These are phyloP conservation scores for Lodderomyces jiufengensis DNA, from an alignment of 1,139 yeast species.

Conservation along the genomic window DNA sequence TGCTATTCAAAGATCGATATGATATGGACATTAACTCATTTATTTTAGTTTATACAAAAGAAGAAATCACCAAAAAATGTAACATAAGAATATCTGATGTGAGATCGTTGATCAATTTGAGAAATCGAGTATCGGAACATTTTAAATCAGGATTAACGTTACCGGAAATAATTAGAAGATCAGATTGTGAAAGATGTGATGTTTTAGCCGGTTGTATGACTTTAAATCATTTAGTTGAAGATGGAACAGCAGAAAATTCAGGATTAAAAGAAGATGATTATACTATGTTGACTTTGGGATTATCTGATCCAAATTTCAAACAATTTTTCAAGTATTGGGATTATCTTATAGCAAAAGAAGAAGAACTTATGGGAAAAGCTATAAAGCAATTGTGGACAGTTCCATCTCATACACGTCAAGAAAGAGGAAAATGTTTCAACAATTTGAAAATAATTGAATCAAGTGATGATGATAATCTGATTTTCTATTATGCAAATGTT, in stretches of 20 bases:
- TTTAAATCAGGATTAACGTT: conserved; percentile 50
- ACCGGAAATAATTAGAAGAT: conserved; percentile 57
- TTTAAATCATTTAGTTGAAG: conserved; percentile 55
- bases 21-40: conserved; percentile 62
- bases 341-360: conserved; percentile 68
- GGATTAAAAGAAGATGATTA: conserved; percentile 48
- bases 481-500: conserved; percentile 5
- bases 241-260: conserved; percentile 48
- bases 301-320: conserved; percentile 37
- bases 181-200: conserved; percentile 68
- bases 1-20: conserved; percentile 77
- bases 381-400: conserved; percentile 69
- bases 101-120: conserved; percentile 57
- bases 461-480: conserved; percentile 15
- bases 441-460: conserved; percentile 56
- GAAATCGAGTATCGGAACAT: conserved; percentile 67
- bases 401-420: conserved; percentile 59
- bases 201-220: conserved; percentile 65
- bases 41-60: conserved; percentile 71
- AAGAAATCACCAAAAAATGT: conserved; percentile 51
- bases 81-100: conserved; percentile 57
- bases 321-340: conserved; percentile 74
- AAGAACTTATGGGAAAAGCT: conserved; percentile 49
- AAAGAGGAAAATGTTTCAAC: conserved; percentile 22
- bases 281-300: conserved; percentile 47